Evolutionary conservation across 2,329 filamentous ascomycete genomes (phyloP).

Genomic region (Sphaerulina populicola): DNA sequence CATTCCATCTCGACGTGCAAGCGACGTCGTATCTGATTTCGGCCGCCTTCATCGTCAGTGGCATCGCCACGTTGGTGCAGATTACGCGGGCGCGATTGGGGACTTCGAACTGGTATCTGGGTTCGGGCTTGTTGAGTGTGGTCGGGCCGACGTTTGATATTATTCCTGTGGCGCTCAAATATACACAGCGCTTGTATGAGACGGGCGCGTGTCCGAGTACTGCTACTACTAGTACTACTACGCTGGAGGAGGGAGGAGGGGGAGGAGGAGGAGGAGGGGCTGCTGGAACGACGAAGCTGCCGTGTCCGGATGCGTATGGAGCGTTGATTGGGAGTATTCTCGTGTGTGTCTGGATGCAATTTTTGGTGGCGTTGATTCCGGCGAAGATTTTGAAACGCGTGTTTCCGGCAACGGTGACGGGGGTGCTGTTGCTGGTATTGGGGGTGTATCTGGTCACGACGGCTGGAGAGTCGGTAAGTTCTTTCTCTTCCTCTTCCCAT

Average conservation of each 20-base stretch:
- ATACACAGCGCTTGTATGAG: conserved; percentile 12
- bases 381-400: conserved; percentile 15
- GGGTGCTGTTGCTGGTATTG: conserved; percentile 13
- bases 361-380: conserved; percentile 15
- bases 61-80: conserved; percentile 16
- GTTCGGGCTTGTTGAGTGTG: conserved; percentile 14
- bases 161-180: conserved; percentile 19
- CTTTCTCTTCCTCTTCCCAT: no score
- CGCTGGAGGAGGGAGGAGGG: no score
- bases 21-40: conserved; percentile 17
- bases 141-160: conserved; percentile 20
- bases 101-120: conserved; percentile 15
- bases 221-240: no score
- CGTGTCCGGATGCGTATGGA: conserved; percentile 18
- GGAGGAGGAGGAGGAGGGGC: no score
- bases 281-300: conserved; percentile 10
- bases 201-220: conserved; percentile 8
- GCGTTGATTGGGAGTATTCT: conserved; percentile 15
- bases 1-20: conserved; percentile 16
- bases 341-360: conserved; percentile 19
- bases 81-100: conserved; percentile 11
- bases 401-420: conserved; percentile 17
- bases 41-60: conserved; percentile 20
- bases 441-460: conserved; percentile 19
- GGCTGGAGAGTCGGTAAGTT: conserved; percentile 8